A percentile compares a stretch with the other conserved stretches of the same genome.
phyloP scores from a whole-genome alignment of 2,329 filamentous ascomycete species.

The Trichophyton verrucosum region DNA sequence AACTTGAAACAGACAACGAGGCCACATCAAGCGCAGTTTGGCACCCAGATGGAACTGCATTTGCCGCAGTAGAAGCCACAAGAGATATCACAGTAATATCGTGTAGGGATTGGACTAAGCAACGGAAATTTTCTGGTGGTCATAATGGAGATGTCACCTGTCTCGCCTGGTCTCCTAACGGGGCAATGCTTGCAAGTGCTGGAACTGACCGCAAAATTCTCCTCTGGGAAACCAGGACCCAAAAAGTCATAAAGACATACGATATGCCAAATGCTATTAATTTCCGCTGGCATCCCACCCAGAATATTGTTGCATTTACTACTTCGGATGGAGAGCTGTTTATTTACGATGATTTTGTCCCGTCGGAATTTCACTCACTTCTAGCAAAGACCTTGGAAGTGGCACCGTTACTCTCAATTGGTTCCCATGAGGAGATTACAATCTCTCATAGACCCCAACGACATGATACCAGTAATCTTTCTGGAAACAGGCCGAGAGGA shows the following conservation, averaged over 20 bases:
- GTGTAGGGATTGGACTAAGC: conserved; percentile 78
- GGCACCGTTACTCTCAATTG: conserved; percentile 76
- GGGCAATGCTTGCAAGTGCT: conserved; percentile 62
- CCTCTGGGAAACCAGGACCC: conserved; percentile 83
- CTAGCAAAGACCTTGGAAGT: conserved; percentile 51
- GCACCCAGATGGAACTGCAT: conserved; percentile 90
- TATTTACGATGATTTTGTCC: conserved; percentile 56
- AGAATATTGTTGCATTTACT: conserved; percentile 83
- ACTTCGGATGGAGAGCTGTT: conserved; percentile 88
- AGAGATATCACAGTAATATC: conserved; percentile 78
- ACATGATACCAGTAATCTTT: conserved; percentile 39
- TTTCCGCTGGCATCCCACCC: conserved; percentile 77
- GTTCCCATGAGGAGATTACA: conserved; percentile 54
- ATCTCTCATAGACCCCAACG: conserved; percentile 47
- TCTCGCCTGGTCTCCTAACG: conserved; percentile 87
- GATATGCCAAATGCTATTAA: conserved; percentile 77
- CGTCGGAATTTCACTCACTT: conserved; percentile 36
- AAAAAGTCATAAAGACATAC: conserved; percentile 63
- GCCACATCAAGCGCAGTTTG: conserved; percentile 63
- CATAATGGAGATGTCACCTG: conserved; percentile 79
- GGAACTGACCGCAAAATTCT: conserved; percentile 38
- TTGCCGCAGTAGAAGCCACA: conserved; percentile 71
- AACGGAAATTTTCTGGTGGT: conserved; percentile 63
- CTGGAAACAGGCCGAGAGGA: conserved; percentile 35
- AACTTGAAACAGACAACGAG: conserved; percentile 64